Conservation (phyloP, 176 grass and related monocot species). For the Aegilops tauschii region DNA sequence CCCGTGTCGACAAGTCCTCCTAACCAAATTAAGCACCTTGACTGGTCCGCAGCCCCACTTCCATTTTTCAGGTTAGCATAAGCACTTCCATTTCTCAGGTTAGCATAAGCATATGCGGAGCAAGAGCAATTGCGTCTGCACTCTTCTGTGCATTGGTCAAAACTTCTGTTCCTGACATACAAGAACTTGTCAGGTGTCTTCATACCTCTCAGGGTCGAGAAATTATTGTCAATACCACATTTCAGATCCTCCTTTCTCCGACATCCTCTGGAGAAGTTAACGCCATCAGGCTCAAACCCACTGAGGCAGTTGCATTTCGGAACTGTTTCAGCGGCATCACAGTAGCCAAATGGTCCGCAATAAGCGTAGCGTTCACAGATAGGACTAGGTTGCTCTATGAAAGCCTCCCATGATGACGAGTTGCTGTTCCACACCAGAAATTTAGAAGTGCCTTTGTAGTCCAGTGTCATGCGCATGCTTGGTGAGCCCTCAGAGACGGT, state of each 20-base stretch:
- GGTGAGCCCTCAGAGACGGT: slow-evolving; percentile 27
- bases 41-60: neutral
- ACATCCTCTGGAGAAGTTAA: slow-evolving; percentile 39
- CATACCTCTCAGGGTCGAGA: slow-evolving; percentile 9
- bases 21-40: slow-evolving; percentile 62
- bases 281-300: slow-evolving; percentile 40
- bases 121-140: slow-evolving; percentile 53
- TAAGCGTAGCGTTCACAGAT: slow-evolving; percentile 22
- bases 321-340: slow-evolving; percentile 8
- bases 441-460: slow-evolving; percentile 7
- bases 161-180: slow-evolving; percentile 18
- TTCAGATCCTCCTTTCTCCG: slow-evolving; percentile 16
- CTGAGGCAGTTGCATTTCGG: slow-evolving; percentile 43
- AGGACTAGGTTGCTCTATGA: neutral
- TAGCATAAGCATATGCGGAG: slow-evolving; percentile 48
- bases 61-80: slow-evolving; percentile 6
- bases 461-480: slow-evolving; percentile 7
- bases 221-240: neutral
- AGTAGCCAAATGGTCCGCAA: slow-evolving; percentile 24
- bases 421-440: slow-evolving; percentile 10
- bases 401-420: neutral
- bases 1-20: slow-evolving; percentile 41
- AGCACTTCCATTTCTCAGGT: neutral
- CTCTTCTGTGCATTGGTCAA: slow-evolving; percentile 24
- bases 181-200: slow-evolving; percentile 27